These are phyloP conservation scores for Endotrypanum monterogeii DNA, from an alignment of 208 protist species.

Conservation along the genomic window DNA sequence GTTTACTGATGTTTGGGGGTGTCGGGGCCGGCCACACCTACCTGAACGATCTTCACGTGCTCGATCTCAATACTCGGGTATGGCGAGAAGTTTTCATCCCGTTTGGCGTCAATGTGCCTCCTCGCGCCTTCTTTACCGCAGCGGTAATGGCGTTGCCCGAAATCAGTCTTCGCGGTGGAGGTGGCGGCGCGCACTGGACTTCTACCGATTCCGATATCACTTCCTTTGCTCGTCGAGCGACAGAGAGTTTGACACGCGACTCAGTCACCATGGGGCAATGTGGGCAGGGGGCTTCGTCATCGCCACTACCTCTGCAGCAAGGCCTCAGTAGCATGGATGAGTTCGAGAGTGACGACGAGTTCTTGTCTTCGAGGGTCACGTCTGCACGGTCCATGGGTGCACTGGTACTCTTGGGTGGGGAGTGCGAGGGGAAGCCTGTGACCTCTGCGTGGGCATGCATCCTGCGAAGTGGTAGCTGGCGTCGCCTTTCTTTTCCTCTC, in stretches of 20 bases:
- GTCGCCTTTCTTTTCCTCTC: constrained; percentile 46
- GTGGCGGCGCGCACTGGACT: background rate
- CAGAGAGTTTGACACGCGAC: background rate
- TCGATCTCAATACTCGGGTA: constrained; percentile 62
- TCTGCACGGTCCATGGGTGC: constrained; percentile 8
- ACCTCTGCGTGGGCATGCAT: constrained; percentile 50
- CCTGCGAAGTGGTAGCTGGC: constrained; percentile 47
- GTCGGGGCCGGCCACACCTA: constrained; percentile 39
- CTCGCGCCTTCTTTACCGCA: constrained; percentile 61
- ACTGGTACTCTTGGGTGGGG: constrained; percentile 65
- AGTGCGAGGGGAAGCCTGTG: constrained; percentile 44
- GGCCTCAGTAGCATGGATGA: background rate
- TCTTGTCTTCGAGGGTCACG: constrained; percentile 25
- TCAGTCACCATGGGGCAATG: background rate
- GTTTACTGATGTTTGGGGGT: constrained; percentile 74
- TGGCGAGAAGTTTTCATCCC: constrained; percentile 85
- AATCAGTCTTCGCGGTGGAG: background rate
- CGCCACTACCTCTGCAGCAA: background rate
- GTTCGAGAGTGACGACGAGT: constrained; percentile 5
- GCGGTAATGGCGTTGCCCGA: constrained; percentile 27
- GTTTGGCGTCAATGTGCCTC: constrained; percentile 38
- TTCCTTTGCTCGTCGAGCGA: background rate
- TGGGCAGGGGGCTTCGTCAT: no score
- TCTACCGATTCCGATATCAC: background rate
- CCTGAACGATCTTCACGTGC: constrained; percentile 64